Conservation (phyloP, 257 asterid species). For the Penstemon barbatus region DNA sequence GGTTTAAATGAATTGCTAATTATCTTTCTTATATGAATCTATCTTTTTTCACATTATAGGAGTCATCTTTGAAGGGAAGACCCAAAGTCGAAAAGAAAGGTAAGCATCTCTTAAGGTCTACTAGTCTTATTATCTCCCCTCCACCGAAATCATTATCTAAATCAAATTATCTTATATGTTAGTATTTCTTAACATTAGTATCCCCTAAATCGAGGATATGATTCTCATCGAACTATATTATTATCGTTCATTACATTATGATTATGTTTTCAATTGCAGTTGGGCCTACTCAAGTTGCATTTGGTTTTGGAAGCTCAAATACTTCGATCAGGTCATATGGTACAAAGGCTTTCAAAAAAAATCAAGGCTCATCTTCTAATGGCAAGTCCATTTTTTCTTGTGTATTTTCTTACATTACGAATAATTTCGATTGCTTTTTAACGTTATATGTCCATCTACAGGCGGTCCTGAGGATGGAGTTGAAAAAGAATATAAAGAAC, state of each 20-base stretch:
- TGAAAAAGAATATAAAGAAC: constrained; percentile 81
- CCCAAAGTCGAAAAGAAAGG: constrained; percentile 73
- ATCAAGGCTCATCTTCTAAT: constrained; percentile 35
- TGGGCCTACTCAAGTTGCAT: constrained; percentile 53
- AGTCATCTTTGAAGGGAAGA: constrained; percentile 43
- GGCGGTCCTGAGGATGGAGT: constrained; percentile 36
- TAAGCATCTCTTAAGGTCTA: constrained; percentile 26
- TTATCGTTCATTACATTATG: neutral
- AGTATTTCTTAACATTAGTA: neutral
- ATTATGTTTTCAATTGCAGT: constrained; percentile 39
- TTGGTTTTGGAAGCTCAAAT: constrained; percentile 60
- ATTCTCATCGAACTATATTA: neutral
- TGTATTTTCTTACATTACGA: constrained; percentile 13
- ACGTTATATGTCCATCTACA: constrained; percentile 28
- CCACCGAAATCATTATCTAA: neutral
- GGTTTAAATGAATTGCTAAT: constrained; percentile 3
- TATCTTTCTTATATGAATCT: constrained; percentile 6
- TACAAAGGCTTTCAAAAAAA: constrained; percentile 27
- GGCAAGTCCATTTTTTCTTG: constrained; percentile 43
- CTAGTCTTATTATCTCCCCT: neutral
- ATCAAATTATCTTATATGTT: neutral
- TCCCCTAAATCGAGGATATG: neutral
- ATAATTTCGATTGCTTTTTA: constrained; percentile 7
- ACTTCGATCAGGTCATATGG: constrained; percentile 45
- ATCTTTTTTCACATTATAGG: constrained; percentile 44